Evolutionary conservation across 2,329 filamentous ascomycete species (phyloP), one percentile per base, ranked within the genome.

Genomic region (Cladosporium colombiae): DNA sequence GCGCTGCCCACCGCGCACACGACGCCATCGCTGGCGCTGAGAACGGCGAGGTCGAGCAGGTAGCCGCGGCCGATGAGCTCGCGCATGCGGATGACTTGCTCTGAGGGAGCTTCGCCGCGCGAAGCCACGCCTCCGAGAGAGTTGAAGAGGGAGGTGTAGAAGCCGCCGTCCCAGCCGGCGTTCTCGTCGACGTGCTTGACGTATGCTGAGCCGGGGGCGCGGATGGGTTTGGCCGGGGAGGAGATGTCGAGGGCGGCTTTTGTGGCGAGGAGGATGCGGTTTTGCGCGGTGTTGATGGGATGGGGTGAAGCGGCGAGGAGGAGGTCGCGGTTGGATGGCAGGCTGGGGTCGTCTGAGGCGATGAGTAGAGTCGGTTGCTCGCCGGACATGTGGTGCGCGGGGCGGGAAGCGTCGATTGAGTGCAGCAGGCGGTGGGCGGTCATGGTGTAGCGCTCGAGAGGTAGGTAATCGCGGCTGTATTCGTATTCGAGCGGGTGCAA

Each of bases 81-180:
- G 57, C 92, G 84, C 70, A 96, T 79, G 70, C 85, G 81, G 70
- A 91, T 80, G n/a, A 89, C 88, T 65, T 78, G 74, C 74, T 79
- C 40, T 73, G 78, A 66, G 14, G 63, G 66, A 23, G 61, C 60
- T 16, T 35, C 49, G 18, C 33, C 37, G 2, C 27, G 37, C 0
- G 50, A 40, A n/a, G 33, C 10, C 7, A 10, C 40, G 4, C 77
- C 25, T 4, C 91, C 92, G 0, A 96, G 81, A 60, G 88, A 89
- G 87, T 90, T 93, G 78, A 96, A 96, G 78, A 95, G 89, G 72
- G 87, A 85, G 16, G 86, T 85, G 78, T 90, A 96, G 81, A 96
- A 96, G 1, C 92, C 92, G 21, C 92, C 92, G 76, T 96, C 92
- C 92, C 92, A 96, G 33, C 92, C 92, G 49, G 91, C 88, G 1